These are phyloP conservation scores for Trichoderma guizhouense DNA, from an alignment of 2,329 filamentous ascomycete species.

Conservation along the genomic window DNA sequence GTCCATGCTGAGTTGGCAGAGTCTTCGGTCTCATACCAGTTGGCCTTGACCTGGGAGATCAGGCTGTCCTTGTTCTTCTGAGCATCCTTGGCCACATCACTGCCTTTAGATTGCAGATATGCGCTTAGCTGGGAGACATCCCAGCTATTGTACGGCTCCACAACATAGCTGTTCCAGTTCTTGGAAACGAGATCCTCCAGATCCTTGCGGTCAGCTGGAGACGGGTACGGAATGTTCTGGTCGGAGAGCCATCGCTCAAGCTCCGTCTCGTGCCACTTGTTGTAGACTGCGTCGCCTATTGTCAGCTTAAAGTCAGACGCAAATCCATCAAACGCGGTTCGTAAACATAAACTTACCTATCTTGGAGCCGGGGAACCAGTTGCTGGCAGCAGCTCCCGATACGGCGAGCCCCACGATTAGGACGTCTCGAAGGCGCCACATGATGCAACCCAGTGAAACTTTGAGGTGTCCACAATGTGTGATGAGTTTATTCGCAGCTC, in stretches of 20 bases:
- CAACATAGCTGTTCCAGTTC: conserved; percentile 81
- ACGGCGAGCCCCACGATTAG: conserved; percentile 70
- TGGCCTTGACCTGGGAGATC: conserved; percentile 63
- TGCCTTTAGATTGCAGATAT: conserved; percentile 68
- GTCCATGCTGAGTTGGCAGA: conserved; percentile 68
- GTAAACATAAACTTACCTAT: conserved; percentile 58
- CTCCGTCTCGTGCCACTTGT: conserved; percentile 98
- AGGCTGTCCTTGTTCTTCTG: conserved; percentile 67
- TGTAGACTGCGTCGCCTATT: conserved; percentile 68
- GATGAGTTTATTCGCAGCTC: background rate
- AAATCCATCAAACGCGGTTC: background rate
- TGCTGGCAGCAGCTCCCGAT: conserved; percentile 67
- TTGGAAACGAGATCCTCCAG: conserved; percentile 85
- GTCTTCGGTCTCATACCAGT: conserved; percentile 78
- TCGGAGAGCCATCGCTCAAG: conserved; percentile 95
- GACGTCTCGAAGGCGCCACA: conserved; percentile 74
- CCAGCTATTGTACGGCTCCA: conserved; percentile 74
- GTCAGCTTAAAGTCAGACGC: background rate
- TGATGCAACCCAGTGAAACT: conserved; percentile 40
- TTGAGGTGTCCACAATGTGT: background rate
- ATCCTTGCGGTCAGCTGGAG: conserved; percentile 85
- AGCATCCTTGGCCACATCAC: conserved; percentile 64
- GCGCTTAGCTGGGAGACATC: conserved; percentile 63
- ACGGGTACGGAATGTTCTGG: conserved; percentile 86
- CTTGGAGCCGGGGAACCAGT: conserved; percentile 74